Percentiles rank a stretch among this genome's conserved stretches.
These are phyloP conservation scores for Eutypa lata DNA, from an alignment of 2,329 filamentous ascomycete genomes.

Conservation along the genomic window DNA sequence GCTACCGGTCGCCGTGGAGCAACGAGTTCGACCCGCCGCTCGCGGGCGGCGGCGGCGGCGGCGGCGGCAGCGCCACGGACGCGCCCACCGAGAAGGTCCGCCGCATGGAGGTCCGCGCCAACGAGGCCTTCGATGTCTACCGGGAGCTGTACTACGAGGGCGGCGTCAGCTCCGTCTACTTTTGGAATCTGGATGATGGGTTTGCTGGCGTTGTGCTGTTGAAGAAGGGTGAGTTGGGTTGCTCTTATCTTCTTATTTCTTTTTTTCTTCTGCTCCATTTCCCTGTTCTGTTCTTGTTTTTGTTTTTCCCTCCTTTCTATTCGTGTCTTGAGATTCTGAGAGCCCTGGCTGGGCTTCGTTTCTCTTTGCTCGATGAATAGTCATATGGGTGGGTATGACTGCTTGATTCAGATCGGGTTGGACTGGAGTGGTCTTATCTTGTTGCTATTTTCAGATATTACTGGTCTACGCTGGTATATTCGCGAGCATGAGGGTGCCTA, in stretches of 20 bases:
- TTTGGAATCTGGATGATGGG: conserved; percentile 97
- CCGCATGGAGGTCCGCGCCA: conserved; percentile 90
- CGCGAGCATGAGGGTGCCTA: no score
- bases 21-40: conserved; percentile 96
- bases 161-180: conserved; percentile 91
- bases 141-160: conserved; percentile 96
- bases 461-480: neutral
- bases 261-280: neutral
- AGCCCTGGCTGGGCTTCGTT: no score
- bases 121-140: conserved; percentile 96
- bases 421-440: no score
- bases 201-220: conserved; percentile 94
- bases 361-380: no score
- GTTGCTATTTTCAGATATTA: conserved; percentile 9
- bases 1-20: conserved; percentile 97
- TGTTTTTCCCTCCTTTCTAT: neutral
- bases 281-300: neutral
- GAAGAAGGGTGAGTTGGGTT: conserved; percentile 72
- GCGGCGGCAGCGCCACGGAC: conserved; percentile 63
- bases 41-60: conserved; percentile 42
- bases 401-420: no score
- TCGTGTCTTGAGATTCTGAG: conserved; percentile 3
- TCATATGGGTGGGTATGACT: no score
- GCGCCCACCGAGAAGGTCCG: conserved; percentile 87
- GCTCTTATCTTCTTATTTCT: neutral